phyloP scores from a whole-genome alignment of 2,329 filamentous ascomycete genomes.

The Bisporella sp. region DNA sequence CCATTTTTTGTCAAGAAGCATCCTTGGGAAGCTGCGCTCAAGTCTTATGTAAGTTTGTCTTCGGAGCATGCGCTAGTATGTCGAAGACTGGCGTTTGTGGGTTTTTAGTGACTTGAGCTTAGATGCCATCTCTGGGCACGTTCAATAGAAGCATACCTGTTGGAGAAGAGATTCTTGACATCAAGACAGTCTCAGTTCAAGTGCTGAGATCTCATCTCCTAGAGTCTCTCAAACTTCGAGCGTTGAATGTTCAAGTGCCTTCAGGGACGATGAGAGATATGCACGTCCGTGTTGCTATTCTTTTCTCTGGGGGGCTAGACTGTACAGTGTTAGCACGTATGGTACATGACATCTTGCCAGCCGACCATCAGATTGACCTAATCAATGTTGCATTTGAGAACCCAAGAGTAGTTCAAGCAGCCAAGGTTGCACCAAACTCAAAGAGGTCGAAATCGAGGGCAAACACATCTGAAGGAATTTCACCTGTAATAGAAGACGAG shows the following conservation, averaged over 20 bases:
- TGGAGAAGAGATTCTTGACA: conserved; percentile 22
- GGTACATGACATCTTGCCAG: conserved; percentile 67
- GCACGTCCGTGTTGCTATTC: conserved; percentile 59
- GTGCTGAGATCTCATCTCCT: conserved; percentile 47
- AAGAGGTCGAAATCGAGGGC: conserved; percentile 10
- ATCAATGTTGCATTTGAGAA: conserved; percentile 98
- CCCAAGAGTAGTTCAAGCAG: conserved; percentile 59
- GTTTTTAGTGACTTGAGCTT: neutral
- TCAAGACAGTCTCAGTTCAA: conserved; percentile 43
- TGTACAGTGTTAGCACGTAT: conserved; percentile 83
- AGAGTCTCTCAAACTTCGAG: conserved; percentile 56
- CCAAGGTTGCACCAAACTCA: conserved; percentile 28
- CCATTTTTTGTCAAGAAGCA: neutral
- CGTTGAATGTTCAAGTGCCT: conserved; percentile 58
- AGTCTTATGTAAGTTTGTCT: conserved; percentile 6
- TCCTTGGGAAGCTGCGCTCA: neutral
- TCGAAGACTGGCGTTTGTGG: too few relatives aligned
- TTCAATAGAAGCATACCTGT: conserved; percentile 33
- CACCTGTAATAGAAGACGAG: neutral
- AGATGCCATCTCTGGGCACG: conserved; percentile 15
- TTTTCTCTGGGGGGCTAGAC: conserved; percentile 93
- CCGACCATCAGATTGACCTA: conserved; percentile 67
- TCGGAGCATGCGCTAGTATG: neutral
- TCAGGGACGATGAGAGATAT: conserved; percentile 28
- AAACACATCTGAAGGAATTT: neutral